A percentile compares a stretch with the other conserved stretches of the same genome.
phyloP scores from a whole-genome alignment of 495 filamentous ascomycete genomes.

The Opeltia flavorubescens region DNA sequence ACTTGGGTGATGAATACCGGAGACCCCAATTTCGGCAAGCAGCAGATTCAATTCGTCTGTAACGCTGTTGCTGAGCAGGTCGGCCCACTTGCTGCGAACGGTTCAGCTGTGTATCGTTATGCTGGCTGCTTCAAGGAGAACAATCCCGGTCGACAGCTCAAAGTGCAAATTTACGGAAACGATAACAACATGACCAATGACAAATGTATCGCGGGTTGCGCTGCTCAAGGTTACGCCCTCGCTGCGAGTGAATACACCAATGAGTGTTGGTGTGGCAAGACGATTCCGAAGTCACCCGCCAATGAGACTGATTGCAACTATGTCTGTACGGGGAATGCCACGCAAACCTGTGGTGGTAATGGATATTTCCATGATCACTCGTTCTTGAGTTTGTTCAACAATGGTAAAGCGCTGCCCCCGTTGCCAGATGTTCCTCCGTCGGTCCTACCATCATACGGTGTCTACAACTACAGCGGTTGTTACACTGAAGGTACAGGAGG shows the following conservation, averaged over 20 bases:
- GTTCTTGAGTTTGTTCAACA: conserved; percentile 4
- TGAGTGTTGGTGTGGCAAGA: conserved; percentile 37
- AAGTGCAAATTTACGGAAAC: conserved; percentile 15
- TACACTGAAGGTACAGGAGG: conserved; percentile 21
- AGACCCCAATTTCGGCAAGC: conserved; percentile 24
- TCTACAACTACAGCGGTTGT: conserved; percentile 22
- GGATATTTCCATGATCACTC: conserved; percentile 5
- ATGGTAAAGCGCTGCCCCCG: background rate
- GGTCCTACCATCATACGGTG: conserved; percentile 11
- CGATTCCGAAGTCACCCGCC: conserved; percentile 16
- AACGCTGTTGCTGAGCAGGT: conserved; percentile 15
- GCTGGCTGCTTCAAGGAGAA: conserved; percentile 24
- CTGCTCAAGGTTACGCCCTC: conserved; percentile 23
- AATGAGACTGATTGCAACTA: conserved; percentile 23
- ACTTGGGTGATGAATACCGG: conserved; percentile 30
- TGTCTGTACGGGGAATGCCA: conserved; percentile 18
- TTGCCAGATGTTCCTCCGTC: conserved; percentile 3
- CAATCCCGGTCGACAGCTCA: conserved; percentile 18
- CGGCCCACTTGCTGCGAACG: conserved; percentile 19
- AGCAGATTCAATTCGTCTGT: conserved; percentile 21
- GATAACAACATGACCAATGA: conserved; percentile 22
- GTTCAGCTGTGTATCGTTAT: conserved; percentile 18
- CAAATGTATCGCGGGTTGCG: conserved; percentile 27
- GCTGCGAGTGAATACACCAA: conserved; percentile 35
- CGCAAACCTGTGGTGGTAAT: conserved; percentile 6